Evolutionary conservation across 768 basidiomycete genomes (phyloP).

Genomic region (Phallus indusiatus): DNA sequence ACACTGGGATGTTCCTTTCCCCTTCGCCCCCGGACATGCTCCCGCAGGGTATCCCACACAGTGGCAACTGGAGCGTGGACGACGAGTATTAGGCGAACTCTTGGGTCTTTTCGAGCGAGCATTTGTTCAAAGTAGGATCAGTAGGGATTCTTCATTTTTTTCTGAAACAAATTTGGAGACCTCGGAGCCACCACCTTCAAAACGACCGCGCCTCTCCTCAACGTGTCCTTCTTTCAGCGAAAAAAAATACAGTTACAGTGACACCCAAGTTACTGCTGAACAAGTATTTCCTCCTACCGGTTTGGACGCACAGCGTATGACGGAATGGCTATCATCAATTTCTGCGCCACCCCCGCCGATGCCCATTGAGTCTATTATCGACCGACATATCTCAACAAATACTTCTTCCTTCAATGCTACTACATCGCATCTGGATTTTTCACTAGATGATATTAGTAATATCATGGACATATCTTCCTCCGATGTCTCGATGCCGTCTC

Average conservation of each 20-base stretch:
- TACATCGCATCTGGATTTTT: background rate
- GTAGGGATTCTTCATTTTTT: background rate
- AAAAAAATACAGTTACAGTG: no score
- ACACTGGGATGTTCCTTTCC: constrained; percentile 80
- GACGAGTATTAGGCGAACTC: constrained; percentile 25
- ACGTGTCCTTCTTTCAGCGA: background rate
- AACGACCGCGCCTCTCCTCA: background rate
- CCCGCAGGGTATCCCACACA: constrained; percentile 51
- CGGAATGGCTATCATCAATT: constrained; percentile 7
- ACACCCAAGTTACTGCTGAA: background rate
- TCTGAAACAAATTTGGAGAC: background rate
- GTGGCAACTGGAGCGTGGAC: constrained; percentile 59
- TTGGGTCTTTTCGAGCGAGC: constrained; percentile 1
- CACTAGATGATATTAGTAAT: background rate
- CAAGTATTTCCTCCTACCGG: background rate
- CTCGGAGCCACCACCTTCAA: background rate
- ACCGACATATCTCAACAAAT: background rate
- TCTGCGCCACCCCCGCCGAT: no score
- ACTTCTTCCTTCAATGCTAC: background rate
- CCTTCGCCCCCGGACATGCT: constrained; percentile 63
- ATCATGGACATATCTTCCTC: background rate
- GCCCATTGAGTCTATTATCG: background rate
- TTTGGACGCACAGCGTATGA: constrained; percentile 2
- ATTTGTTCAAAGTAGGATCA: constrained; percentile 3
- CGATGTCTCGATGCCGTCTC: background rate